phyloP scores from a whole-genome alignment of 2,329 filamentous ascomycete genomes.

The Calonectria multiphialidica region DNA sequence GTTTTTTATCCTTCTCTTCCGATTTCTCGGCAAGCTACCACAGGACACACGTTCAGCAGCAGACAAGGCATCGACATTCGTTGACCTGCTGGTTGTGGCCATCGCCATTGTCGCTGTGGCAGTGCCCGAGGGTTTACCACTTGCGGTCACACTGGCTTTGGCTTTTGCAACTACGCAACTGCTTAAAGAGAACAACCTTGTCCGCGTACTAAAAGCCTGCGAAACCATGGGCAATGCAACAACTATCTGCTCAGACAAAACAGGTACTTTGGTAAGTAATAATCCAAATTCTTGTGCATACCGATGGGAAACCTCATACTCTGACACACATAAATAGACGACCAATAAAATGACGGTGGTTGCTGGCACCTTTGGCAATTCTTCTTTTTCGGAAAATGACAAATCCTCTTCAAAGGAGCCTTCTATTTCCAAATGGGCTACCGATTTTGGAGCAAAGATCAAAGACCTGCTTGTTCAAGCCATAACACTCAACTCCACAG shows the following conservation, averaged over 20 bases:
- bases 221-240: conserved; percentile 79
- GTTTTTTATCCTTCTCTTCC: conserved; percentile 27
- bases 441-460: conserved; percentile 32
- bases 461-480: conserved; percentile 55
- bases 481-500: conserved; percentile 67
- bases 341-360: conserved; percentile 45
- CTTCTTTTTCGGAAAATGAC: conserved; percentile 29
- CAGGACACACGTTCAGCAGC: conserved; percentile 11
- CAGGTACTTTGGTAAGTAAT: conserved; percentile 41
- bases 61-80: conserved; percentile 24
- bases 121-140: conserved; percentile 73
- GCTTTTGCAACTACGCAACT: conserved; percentile 77
- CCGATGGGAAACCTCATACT: not conserved
- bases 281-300: too few species aligned
- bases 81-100: conserved; percentile 71
- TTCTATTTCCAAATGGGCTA: conserved; percentile 11
- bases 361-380: conserved; percentile 34
- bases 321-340: conserved; percentile 45
- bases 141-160: conserved; percentile 75
- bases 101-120: conserved; percentile 70
- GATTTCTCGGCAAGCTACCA: conserved; percentile 16
- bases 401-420: not conserved
- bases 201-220: conserved; percentile 74
- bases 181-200: conserved; percentile 76
- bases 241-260: conserved; percentile 78